phyloP scores from a whole-genome alignment of 352 stramenopile genomes.

The Plasmopara halstedii region DNA sequence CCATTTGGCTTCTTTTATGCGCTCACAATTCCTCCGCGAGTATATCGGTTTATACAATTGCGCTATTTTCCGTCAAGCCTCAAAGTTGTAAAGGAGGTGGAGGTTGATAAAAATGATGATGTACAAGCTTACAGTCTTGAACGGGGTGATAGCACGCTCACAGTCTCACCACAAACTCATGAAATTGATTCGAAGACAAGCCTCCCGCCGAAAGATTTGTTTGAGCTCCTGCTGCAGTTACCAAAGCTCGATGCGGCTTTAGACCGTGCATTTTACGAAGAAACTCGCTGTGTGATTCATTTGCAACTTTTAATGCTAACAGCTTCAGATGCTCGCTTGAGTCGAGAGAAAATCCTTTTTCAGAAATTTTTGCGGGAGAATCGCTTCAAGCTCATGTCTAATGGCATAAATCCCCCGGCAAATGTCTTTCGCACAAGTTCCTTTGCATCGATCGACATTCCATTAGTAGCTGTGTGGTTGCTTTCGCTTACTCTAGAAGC shows the following conservation, averaged over 20 bases:
- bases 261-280: conserved; percentile 76
- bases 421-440: conserved; percentile 87
- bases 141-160: conserved; percentile 6
- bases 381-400: conserved; percentile 91
- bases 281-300: conserved; percentile 88
- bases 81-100: conserved; percentile 7
- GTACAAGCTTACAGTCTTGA: conserved; percentile 14
- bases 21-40: conserved; percentile 40
- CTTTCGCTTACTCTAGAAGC: conserved; percentile 78
- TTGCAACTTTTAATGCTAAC: conserved; percentile 88
- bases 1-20: conserved; percentile 66
- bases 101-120: conserved; percentile 2
- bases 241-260: conserved; percentile 67
- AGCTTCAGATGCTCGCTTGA: conserved; percentile 77
- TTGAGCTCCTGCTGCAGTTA: conserved; percentile 54
- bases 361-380: conserved; percentile 92
- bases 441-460: conserved; percentile 86
- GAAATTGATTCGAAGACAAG: conserved; percentile 6
- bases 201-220: conserved; percentile 35
- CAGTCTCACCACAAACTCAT: neutral
- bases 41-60: conserved; percentile 36
- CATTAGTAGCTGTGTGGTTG: conserved; percentile 86
- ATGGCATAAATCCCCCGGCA: conserved; percentile 84
- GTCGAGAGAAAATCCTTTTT: conserved; percentile 88
- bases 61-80: conserved; percentile 41